Evolutionary conservation across 73 alveolate genomes (phyloP).

Genomic region (Tetrahymena malaccensis): DNA sequence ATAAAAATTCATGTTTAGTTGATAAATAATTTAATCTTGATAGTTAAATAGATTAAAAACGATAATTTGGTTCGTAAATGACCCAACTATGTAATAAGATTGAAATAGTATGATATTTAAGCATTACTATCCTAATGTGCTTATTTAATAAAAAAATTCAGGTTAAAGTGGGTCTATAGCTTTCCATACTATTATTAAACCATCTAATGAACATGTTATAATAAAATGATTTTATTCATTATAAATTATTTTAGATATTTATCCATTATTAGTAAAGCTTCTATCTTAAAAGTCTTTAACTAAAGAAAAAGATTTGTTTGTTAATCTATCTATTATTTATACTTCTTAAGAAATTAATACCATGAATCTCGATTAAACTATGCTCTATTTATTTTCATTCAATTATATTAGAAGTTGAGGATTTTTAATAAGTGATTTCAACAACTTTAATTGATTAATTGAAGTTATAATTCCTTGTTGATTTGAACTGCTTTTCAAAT

Average conservation of each 20-base stretch:
- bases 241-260: background rate
- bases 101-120: background rate
- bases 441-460: background rate
- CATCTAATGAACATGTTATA: background rate
- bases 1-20: background rate
- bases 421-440: background rate
- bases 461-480: background rate
- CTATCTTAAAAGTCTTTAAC: background rate
- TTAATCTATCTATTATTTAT: background rate
- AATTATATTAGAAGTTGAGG: background rate
- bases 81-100: background rate
- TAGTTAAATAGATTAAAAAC: background rate
- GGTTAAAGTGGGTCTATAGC: background rate
- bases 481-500: background rate
- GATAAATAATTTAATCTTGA: background rate
- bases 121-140: background rate
- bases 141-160: background rate
- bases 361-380: background rate
- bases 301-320: background rate
- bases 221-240: background rate
- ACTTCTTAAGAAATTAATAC: background rate
- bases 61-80: background rate
- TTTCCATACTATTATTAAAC: background rate
- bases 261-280: background rate
- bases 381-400: background rate